Percentiles rank a stretch among this genome's conserved stretches.
These are phyloP conservation scores for Rhizoclosmatium sp. DNA, from an alignment of 192 early-diverging fungal species.

Conservation along the genomic window DNA sequence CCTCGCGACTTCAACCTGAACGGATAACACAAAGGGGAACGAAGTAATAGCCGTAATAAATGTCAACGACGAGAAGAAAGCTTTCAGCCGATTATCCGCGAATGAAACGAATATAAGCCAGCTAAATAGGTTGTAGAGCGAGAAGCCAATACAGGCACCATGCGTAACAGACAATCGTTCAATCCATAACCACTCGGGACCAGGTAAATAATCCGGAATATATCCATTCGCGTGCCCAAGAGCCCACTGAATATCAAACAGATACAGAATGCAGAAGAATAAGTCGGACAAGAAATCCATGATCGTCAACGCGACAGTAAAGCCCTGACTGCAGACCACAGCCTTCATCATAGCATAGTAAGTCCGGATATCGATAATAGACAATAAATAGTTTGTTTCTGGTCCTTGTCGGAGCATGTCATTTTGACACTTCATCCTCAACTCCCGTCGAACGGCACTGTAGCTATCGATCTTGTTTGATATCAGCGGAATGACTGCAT, in stretches of 20 bases:
- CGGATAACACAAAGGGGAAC: conserved; percentile 62
- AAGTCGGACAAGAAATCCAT: conserved; percentile 64
- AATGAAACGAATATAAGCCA: conserved; percentile 3
- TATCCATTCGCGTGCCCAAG: conserved; percentile 33
- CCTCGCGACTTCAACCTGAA: conserved; percentile 52
- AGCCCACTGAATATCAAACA: conserved; percentile 62
- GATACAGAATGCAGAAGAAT: conserved; percentile 65
- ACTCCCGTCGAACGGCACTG: not conserved
- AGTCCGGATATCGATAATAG: too few relatives aligned
- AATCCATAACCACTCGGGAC: conserved; percentile 63
- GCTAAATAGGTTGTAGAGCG: conserved; percentile 7
- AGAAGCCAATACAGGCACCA: conserved; percentile 16
- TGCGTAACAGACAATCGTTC: conserved; percentile 52
- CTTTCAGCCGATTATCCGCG: conserved; percentile 7
- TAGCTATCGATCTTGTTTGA: not conserved
- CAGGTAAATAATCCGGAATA: conserved; percentile 24
- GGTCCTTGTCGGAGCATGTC: too few relatives aligned
- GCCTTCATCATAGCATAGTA: conserved; percentile 28
- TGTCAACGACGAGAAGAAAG: conserved; percentile 55
- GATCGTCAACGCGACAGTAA: conserved; percentile 24
- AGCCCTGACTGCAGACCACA: conserved; percentile 37
- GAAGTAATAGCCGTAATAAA: conserved; percentile 61
- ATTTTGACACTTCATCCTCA: too few relatives aligned
- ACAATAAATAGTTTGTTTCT: too few relatives aligned
- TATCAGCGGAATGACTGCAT: too few relatives aligned